Evolutionary conservation across 192 early-diverging fungal species (phyloP).

Genomic region (Borealophlyctis nickersoniae): DNA sequence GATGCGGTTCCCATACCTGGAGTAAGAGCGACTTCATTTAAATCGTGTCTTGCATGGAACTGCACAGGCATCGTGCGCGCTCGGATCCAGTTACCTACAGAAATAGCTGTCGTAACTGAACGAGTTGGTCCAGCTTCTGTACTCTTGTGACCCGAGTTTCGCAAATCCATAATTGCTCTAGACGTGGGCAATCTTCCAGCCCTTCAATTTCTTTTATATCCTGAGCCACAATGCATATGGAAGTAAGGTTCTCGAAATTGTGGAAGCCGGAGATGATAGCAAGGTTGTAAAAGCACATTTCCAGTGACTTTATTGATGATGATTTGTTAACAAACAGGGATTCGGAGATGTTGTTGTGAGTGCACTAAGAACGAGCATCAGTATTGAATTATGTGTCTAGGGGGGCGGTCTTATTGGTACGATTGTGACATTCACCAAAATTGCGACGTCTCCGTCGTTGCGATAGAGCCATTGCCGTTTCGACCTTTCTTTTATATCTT

Average conservation of each 20-base stretch:
- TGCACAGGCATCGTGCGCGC: not conserved
- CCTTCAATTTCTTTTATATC: conserved; percentile 47
- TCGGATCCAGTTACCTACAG: conserved; percentile 32
- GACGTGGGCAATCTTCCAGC: conserved; percentile 28
- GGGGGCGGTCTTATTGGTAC: too few species aligned
- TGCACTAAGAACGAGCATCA: conserved; percentile 34
- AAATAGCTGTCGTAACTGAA: conserved; percentile 43
- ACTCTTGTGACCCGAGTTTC: conserved; percentile 47
- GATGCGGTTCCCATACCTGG: conserved; percentile 53
- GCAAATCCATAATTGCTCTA: conserved; percentile 60
- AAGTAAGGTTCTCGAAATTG: conserved; percentile 38
- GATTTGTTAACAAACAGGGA: conserved; percentile 18
- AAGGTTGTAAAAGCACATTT: conserved; percentile 61
- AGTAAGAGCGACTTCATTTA: too few species aligned
- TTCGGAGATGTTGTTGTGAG: conserved; percentile 37
- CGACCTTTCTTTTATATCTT: not conserved
- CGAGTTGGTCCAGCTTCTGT: conserved; percentile 33
- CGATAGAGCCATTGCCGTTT: conserved; percentile 27
- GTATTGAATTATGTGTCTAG: too few species aligned
- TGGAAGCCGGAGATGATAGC: conserved; percentile 36
- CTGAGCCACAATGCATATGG: conserved; percentile 56
- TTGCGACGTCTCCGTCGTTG: conserved; percentile 30
- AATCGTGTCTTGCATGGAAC: not conserved
- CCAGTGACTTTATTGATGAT: conserved; percentile 30
- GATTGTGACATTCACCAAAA: too few species aligned